These are phyloP conservation scores for Starmera stellimalicola DNA, from an alignment of 1,139 yeast genomes.

Conservation along the genomic window DNA sequence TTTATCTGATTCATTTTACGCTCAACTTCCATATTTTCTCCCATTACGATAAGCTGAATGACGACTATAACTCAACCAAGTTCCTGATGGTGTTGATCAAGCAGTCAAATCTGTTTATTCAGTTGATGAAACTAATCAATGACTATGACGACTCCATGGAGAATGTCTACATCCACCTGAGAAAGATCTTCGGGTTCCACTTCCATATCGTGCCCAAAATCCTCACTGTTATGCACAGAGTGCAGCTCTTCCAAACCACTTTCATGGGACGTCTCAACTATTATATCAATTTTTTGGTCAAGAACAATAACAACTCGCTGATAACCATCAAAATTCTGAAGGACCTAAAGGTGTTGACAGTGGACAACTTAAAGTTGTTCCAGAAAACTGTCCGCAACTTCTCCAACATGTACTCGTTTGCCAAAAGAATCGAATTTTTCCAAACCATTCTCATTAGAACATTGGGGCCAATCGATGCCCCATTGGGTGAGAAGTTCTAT, in stretches of 20 bases:
- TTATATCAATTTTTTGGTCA: not conserved
- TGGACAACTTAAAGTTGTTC: not conserved
- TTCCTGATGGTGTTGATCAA: not conserved
- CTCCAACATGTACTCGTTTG: not conserved
- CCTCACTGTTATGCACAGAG: not conserved
- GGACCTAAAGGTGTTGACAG: not conserved
- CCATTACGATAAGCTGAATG: conserved; percentile 1
- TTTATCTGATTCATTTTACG: not conserved
- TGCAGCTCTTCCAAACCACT: not conserved
- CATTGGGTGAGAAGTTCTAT: not conserved
- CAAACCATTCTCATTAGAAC: not conserved
- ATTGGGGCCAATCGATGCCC: not conserved
- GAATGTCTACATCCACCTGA: not conserved
- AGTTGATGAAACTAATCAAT: not conserved
- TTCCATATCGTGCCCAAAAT: not conserved
- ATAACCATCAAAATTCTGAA: too few relatives aligned
- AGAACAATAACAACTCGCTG: not conserved
- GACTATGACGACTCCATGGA: too few relatives aligned
- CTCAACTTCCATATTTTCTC: not conserved
- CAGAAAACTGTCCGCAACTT: not conserved
- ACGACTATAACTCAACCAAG: not conserved
- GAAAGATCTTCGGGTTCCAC: not conserved
- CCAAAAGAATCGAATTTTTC: not conserved
- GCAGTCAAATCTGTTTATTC: not conserved
- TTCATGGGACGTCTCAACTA: not conserved